Percentiles rank a stretch among this genome's conserved stretches.
phyloP scores from a whole-genome alignment of 345 rosid species.

The Ailanthus altissimus region DNA sequence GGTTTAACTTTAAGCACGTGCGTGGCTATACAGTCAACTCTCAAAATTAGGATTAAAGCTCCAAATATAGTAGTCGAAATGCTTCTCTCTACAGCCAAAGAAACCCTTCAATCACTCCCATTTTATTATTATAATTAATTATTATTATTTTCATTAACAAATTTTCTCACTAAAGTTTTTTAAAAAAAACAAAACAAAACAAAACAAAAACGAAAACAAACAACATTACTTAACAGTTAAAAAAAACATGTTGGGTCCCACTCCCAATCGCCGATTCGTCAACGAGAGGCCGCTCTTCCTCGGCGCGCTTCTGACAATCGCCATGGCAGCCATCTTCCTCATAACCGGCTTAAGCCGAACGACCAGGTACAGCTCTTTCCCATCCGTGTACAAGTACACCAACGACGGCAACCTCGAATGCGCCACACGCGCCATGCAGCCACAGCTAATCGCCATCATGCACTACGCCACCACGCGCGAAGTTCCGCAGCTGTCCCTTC shows the following conservation, averaged over 20 bases:
- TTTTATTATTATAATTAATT: too few species aligned
- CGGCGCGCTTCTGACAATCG: conserved; percentile 7
- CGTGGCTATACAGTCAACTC: too few species aligned
- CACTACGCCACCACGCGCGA: conserved; percentile 56
- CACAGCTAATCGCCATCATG: conserved; percentile 52
- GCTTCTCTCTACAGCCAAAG: too few species aligned
- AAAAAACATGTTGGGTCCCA: neutral
- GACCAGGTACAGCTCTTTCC: conserved; percentile 14
- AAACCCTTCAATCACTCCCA: too few species aligned
- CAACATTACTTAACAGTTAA: too few species aligned
- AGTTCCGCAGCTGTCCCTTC: conserved; percentile 43
- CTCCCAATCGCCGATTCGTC: neutral
- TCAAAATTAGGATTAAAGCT: too few species aligned
- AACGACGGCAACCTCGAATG: neutral
- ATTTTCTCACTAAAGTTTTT: too few species aligned
- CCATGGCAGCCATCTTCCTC: conserved; percentile 11
- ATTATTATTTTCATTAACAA: too few species aligned
- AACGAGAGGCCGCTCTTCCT: conserved; percentile 17
- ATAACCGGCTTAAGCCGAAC: conserved; percentile 23
- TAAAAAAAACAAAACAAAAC: too few species aligned
- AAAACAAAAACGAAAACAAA: too few species aligned
- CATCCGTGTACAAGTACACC: neutral
- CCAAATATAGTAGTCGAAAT: too few species aligned
- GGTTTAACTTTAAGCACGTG: too few species aligned
- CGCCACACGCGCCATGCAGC: conserved; percentile 30